Evolutionary conservation across 2,329 filamentous ascomycete species (phyloP), one percentile per base, ranked within the genome.

Genomic region (Colletotrichum lindemuthianum): DNA sequence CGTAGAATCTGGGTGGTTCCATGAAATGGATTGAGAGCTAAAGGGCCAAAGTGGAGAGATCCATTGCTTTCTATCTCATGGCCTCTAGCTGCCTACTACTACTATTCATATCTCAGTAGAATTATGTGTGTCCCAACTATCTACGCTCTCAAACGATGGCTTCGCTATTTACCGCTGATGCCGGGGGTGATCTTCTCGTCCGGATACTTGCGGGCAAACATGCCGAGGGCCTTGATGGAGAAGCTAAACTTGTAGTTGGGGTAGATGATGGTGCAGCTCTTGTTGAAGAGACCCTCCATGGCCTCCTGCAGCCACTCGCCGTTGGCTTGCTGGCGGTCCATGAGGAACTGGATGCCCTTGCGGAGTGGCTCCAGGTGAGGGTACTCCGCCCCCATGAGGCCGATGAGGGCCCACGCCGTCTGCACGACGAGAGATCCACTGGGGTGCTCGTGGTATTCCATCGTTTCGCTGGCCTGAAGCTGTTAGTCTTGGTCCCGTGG

Each of bases 211-310:
- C 82, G 85, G 5, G 90, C 88, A 82, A 93, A 99, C 87, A 97
- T 90, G 6, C 96, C 96, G 68, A 99, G 77, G 2, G 96, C 96
- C 80, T 96, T 97, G 75, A 98, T 91, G 1, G 95, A 90, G 78
- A 97, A 99, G 63, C 91, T 92, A 76, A 97, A 96, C 82, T 98
- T 99, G 84, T 99, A 99, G 82, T 99, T 99, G 47, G 95, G 95
- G 74, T 99, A 99, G 1, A 93, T 96, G 69, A 99, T 99, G 93
- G 97, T 98, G 83, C 95, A 98, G 72, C 90, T 96, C 82, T 97
- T 97, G 80, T 99, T 99, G 80, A 99, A 99, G 10, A 99, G 96
- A 2, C 96, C 96, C 77, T 99, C 96, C 71, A 99, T 98, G 1
- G 91, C 90, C 77, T 98, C 96, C 75, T 97, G 94, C 69, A 92